Base-by-base conservation (phyloP, 495 filamentous ascomycete genomes). In the Xylaria curta region DNA sequence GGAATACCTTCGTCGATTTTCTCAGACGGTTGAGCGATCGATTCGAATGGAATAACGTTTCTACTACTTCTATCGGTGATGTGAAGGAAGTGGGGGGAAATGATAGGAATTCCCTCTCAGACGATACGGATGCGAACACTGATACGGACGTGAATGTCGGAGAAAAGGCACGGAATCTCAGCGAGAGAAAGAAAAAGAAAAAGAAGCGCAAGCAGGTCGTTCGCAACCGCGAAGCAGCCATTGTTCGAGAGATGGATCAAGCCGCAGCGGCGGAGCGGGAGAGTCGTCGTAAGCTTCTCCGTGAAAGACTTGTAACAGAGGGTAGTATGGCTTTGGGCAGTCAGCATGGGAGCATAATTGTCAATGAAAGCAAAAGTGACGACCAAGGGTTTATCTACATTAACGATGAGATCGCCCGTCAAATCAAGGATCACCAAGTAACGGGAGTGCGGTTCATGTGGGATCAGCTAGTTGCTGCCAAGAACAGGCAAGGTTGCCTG, bases 401-500 rank as follows among this genome's bases (percentile, higher is more conserved):
- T 61, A 76, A 88, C 61, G 72, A 84, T 21, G 62, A 84, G 60
- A 86, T 89, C 68, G 81, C 85, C 61, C 60, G 46, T 46, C 76
- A 78, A 44, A 87, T 91, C 74, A 87, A 90, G 75, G 79, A 87
- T 64, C 81, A 90, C 74, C 86, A 90, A 73, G 81, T 91, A 72
- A 75, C 86, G 2, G 95, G 95, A 4, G 88, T 97, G 61, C 90
- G 91, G 26, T 97, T 97, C 80, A 87, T 98, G 87, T 98, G 95
- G 94, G 88, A 92, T 70, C 91, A 97, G 70, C 78, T 97, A 31
- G 89, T 94, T 8, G 75, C 79, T 26, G 85, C 85, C 19, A 84
- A 85, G 40, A 78, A 76, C 4, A 82, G 82, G 31, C 89, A 92
- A 77, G 95, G 95, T 7, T 97, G 93, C 75, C 83, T 98, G 3